Evolutionary conservation across 192 early-diverging fungal genomes (phyloP).

Genomic region (Coemansia sp.): DNA sequence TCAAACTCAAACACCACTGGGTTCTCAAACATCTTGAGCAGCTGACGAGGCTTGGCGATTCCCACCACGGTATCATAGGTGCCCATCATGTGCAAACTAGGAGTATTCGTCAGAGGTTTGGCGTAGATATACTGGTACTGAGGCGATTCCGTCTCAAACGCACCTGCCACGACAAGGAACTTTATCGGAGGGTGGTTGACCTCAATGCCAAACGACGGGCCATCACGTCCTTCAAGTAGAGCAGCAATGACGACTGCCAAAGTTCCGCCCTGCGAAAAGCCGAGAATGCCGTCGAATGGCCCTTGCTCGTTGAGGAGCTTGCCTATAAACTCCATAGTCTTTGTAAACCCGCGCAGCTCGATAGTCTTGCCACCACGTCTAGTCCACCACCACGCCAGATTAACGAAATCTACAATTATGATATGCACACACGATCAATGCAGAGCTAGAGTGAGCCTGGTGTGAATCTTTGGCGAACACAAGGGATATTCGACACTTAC

Average conservation of each 20-base stretch:
- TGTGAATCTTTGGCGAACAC: neutral
- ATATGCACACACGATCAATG: neutral
- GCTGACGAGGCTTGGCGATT: constrained; percentile 21
- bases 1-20: constrained; percentile 50
- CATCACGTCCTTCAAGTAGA: constrained; percentile 29
- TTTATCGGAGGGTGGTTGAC: constrained; percentile 45
- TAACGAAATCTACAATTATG: constrained; percentile 29
- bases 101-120: constrained; percentile 8
- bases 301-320: constrained; percentile 45
- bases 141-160: constrained; percentile 29
- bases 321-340: constrained; percentile 25
- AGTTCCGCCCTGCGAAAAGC: constrained; percentile 54
- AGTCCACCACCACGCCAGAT: constrained; percentile 56
- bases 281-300: constrained; percentile 53
- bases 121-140: constrained; percentile 32
- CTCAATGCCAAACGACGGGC: constrained; percentile 20
- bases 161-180: constrained; percentile 46
- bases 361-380: constrained; percentile 30
- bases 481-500: neutral
- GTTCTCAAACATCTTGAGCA: constrained; percentile 20
- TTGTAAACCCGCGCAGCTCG: constrained; percentile 40
- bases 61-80: constrained; percentile 45
- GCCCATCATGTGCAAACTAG: constrained; percentile 48
- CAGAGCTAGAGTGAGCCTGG: neutral
- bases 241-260: constrained; percentile 29